Evolutionary conservation across 805 yeast genomes (phyloP).

Genomic region (Candida chilensis): DNA sequence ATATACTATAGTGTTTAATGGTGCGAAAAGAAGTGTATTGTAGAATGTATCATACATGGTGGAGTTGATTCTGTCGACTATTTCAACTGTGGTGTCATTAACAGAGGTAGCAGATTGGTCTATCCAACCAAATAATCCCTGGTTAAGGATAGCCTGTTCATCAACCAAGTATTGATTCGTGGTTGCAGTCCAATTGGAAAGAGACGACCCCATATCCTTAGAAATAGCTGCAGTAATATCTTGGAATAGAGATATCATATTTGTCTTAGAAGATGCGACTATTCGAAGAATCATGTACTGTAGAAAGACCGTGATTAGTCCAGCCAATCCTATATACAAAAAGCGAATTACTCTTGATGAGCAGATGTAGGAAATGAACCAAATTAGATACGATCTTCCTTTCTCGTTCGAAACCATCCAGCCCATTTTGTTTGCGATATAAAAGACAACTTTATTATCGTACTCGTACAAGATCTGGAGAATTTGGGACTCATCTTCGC

Average conservation of each 20-base stretch:
- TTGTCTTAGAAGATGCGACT: constrained; percentile 9
- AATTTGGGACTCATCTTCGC: no score
- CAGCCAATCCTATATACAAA: constrained; percentile 46
- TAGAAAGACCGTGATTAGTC: constrained; percentile 40
- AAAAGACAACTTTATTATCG: constrained; percentile 6
- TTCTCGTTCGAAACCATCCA: no score
- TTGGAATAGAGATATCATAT: constrained; percentile 2
- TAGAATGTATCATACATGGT: constrained; percentile 56
- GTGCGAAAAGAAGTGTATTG: constrained; percentile 54
- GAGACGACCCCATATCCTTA: not conserved
- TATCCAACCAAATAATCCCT: constrained; percentile 59
- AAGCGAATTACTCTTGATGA: constrained; percentile 42
- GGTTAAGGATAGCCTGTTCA: constrained; percentile 48
- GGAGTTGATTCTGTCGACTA: constrained; percentile 49
- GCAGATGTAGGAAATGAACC: constrained; percentile 42
- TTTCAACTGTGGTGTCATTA: constrained; percentile 49
- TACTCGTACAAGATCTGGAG: no score
- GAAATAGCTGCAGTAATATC: constrained; percentile 5
- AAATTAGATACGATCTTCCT: constrained; percentile 10
- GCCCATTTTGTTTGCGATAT: no score
- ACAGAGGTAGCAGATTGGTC: constrained; percentile 45
- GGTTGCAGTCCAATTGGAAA: constrained; percentile 37
- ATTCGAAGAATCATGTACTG: constrained; percentile 40
- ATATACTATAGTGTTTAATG: constrained; percentile 59
- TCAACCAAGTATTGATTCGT: constrained; percentile 45